A percentile compares a stretch with the other conserved stretches of the same genome.
Evolutionary conservation across 192 early-diverging fungal genomes (phyloP).

Genomic region (Coemansia furcata): DNA sequence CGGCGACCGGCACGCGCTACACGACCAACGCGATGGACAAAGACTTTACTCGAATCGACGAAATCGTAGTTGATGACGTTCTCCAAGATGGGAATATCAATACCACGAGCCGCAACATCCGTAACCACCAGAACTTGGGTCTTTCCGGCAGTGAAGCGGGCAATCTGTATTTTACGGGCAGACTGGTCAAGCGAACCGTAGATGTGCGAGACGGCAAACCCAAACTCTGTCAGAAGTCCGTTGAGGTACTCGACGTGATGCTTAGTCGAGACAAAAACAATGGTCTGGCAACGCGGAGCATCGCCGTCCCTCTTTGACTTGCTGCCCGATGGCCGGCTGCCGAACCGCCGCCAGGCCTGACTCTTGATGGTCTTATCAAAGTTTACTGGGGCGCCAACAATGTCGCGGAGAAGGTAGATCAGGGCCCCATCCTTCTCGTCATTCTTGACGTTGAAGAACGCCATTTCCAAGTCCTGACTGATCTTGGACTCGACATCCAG

Average conservation of each 20-base stretch:
- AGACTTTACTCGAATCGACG: conserved; percentile 86
- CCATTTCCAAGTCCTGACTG: conserved; percentile 91
- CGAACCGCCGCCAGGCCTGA: conserved; percentile 24
- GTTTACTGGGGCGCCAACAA: conserved; percentile 67
- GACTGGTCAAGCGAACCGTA: conserved; percentile 95
- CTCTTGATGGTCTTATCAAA: conserved; percentile 49
- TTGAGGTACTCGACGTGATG: conserved; percentile 97
- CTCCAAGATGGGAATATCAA: conserved; percentile 96
- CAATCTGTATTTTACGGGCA: conserved; percentile 83
- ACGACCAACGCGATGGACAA: conserved; percentile 97
- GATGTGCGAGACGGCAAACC: conserved; percentile 81
- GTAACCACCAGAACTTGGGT: conserved; percentile 89
- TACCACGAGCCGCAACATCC: conserved; percentile 98
- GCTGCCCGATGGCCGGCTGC: conserved; percentile 2
- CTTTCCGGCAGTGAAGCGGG: conserved; percentile 74
- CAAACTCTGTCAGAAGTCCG: conserved; percentile 64
- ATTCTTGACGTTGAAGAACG: conserved; percentile 83
- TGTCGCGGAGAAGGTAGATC: conserved; percentile 74
- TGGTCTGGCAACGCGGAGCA: conserved; percentile 62
- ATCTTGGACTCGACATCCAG: conserved; percentile 95
- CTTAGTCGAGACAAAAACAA: conserved; percentile 95
- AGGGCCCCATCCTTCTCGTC: conserved; percentile 90
- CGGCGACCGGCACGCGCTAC: conserved; percentile 90
- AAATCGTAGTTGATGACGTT: conserved; percentile 99
- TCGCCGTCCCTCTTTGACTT: neutral